phyloP scores from a whole-genome alignment of 768 basidiomycete genomes.

The Termitomyces sp. region DNA sequence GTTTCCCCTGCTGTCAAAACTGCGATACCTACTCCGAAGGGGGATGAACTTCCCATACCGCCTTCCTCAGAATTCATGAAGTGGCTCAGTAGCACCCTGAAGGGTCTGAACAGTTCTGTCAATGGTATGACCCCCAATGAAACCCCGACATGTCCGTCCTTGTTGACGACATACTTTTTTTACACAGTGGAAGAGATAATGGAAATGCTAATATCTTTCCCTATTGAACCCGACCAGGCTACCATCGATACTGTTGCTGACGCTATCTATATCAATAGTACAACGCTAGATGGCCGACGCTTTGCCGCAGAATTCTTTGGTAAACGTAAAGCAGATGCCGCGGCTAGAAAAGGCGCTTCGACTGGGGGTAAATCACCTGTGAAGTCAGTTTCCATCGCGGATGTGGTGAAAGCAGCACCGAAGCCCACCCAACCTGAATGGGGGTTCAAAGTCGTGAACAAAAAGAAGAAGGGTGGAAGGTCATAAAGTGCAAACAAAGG shows the following conservation, averaged over 20 bases:
- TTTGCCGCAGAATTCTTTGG: slow-evolving; percentile 91
- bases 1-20: slow-evolving; percentile 29
- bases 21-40: slow-evolving; percentile 31
- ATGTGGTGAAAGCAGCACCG: slow-evolving; percentile 87
- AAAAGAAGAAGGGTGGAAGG: slow-evolving; percentile 84
- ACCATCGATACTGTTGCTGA: slow-evolving; percentile 93
- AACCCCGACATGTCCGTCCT: not conserved
- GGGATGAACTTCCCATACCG: slow-evolving; percentile 55
- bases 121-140: slow-evolving; percentile 42
- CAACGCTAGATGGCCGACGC: slow-evolving; percentile 90
- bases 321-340: slow-evolving; percentile 81
- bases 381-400: slow-evolving; percentile 72
- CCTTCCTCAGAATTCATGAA: slow-evolving; percentile 90
- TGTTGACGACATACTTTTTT: slow-evolving; percentile 1
- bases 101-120: slow-evolving; percentile 66
- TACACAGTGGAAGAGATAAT: slow-evolving; percentile 88
- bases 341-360: slow-evolving; percentile 38
- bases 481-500: slow-evolving; percentile 28
- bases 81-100: slow-evolving; percentile 85
- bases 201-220: slow-evolving; percentile 92
- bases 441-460: slow-evolving; percentile 92
- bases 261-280: slow-evolving; percentile 89
- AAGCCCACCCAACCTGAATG: slow-evolving; percentile 74
- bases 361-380: slow-evolving; percentile 30
- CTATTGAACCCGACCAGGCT: slow-evolving; percentile 78